These are phyloP conservation scores for Chenopodium suecicum DNA, from an alignment of 148 eudicot species.

Conservation along the genomic window DNA sequence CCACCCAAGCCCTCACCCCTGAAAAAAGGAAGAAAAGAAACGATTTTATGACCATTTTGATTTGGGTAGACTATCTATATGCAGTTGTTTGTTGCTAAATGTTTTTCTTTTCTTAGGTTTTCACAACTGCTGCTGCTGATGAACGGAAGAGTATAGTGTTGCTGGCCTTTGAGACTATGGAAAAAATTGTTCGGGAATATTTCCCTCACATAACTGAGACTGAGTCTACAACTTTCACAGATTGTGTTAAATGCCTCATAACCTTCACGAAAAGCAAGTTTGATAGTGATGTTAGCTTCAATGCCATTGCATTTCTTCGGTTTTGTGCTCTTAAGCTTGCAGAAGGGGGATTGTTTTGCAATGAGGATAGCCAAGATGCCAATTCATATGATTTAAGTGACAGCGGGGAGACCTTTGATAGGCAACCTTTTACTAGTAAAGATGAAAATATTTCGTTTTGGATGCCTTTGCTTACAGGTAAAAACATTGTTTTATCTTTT, in stretches of 20 bases:
- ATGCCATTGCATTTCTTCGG: slow-evolving; percentile 98
- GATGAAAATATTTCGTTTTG: slow-evolving; percentile 74
- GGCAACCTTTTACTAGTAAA: slow-evolving; percentile 44
- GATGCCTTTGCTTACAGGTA: slow-evolving; percentile 97
- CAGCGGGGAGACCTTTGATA: slow-evolving; percentile 44
- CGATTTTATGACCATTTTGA: not conserved
- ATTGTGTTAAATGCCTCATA: slow-evolving; percentile 92
- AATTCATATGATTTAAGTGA: slow-evolving; percentile 37
- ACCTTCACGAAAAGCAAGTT: slow-evolving; percentile 91
- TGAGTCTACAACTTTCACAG: slow-evolving; percentile 83
- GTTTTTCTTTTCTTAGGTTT: slow-evolving; percentile 54
- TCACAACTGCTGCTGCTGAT: slow-evolving; percentile 96
- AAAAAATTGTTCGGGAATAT: slow-evolving; percentile 94
- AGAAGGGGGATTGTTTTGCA: slow-evolving; percentile 80
- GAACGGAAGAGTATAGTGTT: slow-evolving; percentile 89
- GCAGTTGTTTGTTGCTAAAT: slow-evolving; percentile 3
- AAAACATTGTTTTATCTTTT: slow-evolving; percentile 1
- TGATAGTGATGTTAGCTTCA: slow-evolving; percentile 94
- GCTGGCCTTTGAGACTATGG: slow-evolving; percentile 97
- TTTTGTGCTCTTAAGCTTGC: slow-evolving; percentile 98
- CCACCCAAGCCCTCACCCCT: not conserved
- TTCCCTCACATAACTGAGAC: slow-evolving; percentile 95
- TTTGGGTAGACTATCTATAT: not conserved
- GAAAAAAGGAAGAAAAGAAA: not conserved
- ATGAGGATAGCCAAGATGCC: slow-evolving; percentile 51